Percentiles rank a stretch among this genome's conserved stretches.
Evolutionary conservation across 805 yeast species (phyloP).

Genomic region (Candida silvatica): DNA sequence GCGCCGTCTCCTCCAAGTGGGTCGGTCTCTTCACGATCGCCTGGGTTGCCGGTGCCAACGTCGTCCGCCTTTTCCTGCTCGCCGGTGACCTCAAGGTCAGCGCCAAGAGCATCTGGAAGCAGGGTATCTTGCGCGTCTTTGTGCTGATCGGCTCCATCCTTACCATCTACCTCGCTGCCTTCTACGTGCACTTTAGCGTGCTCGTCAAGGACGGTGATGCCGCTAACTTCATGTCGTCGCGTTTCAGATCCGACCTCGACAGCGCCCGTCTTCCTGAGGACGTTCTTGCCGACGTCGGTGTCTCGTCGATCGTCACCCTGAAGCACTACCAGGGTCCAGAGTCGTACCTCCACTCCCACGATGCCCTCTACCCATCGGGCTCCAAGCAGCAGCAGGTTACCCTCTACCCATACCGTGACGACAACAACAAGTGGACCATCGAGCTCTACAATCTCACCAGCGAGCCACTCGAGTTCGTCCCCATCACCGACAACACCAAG

Average conservation of each 20-base stretch:
- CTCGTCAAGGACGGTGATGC: constrained; percentile 59
- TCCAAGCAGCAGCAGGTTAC: constrained; percentile 82
- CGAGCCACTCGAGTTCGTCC: constrained; percentile 50
- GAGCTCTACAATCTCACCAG: constrained; percentile 57
- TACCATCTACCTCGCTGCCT: constrained; percentile 45
- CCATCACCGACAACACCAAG: constrained; percentile 59
- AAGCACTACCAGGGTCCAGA: constrained; percentile 68
- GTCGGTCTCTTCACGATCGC: constrained; percentile 76
- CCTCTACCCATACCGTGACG: constrained; percentile 69
- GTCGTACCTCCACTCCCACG: constrained; percentile 80
- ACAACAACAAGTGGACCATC: constrained; percentile 63
- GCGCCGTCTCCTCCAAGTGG: constrained; percentile 74
- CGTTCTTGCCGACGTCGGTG: constrained; percentile 62
- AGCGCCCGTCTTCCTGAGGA: constrained; percentile 54
- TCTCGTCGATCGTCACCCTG: constrained; percentile 56
- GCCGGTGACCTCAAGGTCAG: constrained; percentile 60
- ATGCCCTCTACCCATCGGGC: constrained; percentile 62
- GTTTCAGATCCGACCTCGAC: constrained; percentile 55
- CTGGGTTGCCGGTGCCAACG: constrained; percentile 62
- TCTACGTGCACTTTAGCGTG: constrained; percentile 53
- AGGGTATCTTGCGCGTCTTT: constrained; percentile 42
- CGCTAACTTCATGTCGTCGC: constrained; percentile 60
- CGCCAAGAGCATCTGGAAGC: constrained; percentile 32
- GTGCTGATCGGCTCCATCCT: constrained; percentile 52
- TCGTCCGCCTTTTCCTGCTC: constrained; percentile 59